phyloP scores from a whole-genome alignment of 108 stramenopile genomes.

The Skeletonema potamos region DNA sequence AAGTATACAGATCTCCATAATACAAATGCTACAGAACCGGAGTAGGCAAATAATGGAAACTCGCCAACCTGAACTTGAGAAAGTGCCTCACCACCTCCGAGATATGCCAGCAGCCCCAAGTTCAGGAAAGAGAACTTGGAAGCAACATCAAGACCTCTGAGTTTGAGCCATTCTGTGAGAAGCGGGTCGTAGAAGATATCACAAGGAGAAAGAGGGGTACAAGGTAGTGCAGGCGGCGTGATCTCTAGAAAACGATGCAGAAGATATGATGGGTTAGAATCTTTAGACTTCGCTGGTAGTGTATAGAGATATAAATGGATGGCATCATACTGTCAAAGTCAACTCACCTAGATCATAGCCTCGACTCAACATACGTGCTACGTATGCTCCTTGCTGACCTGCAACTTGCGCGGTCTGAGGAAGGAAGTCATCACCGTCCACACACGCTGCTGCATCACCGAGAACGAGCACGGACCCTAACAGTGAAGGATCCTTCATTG shows the following conservation, averaged over 20 bases:
- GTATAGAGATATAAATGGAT: no score
- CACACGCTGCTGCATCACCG: conserved; percentile 49
- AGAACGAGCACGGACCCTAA: conserved; percentile 53
- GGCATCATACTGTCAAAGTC: no score
- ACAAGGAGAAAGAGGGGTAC: neutral
- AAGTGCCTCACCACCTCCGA: conserved; percentile 66
- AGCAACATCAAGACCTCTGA: conserved; percentile 55
- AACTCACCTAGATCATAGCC: conserved; percentile 65
- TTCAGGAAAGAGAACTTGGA: conserved; percentile 60
- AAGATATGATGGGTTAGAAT: no score
- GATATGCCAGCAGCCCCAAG: conserved; percentile 65
- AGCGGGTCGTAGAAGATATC: no score
- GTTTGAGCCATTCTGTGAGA: conserved; percentile 37
- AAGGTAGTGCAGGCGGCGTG: conserved; percentile 34
- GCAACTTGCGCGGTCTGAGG: conserved; percentile 80
- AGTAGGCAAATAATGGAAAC: conserved; percentile 43
- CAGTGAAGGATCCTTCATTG: conserved; percentile 18
- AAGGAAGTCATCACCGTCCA: conserved; percentile 14
- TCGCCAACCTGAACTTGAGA: conserved; percentile 70
- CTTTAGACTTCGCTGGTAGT: no score
- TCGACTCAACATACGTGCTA: conserved; percentile 55
- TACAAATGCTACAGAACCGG: conserved; percentile 53
- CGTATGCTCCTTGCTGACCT: conserved; percentile 73
- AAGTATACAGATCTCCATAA: conserved; percentile 75
- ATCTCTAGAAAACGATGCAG: no score